A percentile compares a stretch with the other conserved stretches of the same genome.
Conservation (phyloP, 768 basidiomycete genomes). For the Rhodotorula kratochvilovae region DNA sequence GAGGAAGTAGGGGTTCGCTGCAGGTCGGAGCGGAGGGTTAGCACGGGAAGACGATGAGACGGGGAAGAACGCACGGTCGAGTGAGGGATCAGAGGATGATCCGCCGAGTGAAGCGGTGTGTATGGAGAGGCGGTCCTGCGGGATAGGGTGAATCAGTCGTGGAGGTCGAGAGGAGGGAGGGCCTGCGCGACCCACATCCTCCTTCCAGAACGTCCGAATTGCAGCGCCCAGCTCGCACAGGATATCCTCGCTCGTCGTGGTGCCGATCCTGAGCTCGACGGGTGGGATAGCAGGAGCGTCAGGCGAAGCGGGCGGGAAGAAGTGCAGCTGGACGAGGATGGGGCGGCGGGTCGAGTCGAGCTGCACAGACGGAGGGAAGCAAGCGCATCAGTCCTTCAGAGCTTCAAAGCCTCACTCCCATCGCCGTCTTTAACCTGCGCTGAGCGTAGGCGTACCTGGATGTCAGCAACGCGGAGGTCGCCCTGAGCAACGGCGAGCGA, state of each 20-base stretch:
- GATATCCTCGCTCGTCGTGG: constrained; percentile 48
- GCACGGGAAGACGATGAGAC: neutral
- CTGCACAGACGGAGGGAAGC: too few species aligned
- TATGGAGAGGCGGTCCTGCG: constrained; percentile 37
- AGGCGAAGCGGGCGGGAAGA: neutral
- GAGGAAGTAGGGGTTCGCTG: constrained; percentile 40
- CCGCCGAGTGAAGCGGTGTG: constrained; percentile 12
- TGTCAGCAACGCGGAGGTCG: constrained; percentile 42
- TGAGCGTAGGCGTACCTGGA: constrained; percentile 11
- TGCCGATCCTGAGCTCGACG: constrained; percentile 43
- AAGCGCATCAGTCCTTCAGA: neutral
- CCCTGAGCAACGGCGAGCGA: constrained; percentile 6
- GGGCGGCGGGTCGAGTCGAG: neutral
- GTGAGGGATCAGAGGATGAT: neutral
- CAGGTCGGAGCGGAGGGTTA: neutral
- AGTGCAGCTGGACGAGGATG: neutral
- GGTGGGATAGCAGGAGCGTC: constrained; percentile 6
- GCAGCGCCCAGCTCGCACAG: constrained; percentile 48
- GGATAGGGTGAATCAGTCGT: too few species aligned
- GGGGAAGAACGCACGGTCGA: neutral
- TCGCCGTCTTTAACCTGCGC: too few species aligned
- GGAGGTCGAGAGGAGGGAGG: neutral
- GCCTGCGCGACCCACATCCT: constrained; percentile 41
- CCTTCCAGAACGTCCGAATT: constrained; percentile 47
- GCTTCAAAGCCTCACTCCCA: too few species aligned